Evolutionary conservation across 2,329 filamentous ascomycete genomes (phyloP), one percentile per base, ranked within the genome.

Genomic region (Ophiobolus disseminans): DNA sequence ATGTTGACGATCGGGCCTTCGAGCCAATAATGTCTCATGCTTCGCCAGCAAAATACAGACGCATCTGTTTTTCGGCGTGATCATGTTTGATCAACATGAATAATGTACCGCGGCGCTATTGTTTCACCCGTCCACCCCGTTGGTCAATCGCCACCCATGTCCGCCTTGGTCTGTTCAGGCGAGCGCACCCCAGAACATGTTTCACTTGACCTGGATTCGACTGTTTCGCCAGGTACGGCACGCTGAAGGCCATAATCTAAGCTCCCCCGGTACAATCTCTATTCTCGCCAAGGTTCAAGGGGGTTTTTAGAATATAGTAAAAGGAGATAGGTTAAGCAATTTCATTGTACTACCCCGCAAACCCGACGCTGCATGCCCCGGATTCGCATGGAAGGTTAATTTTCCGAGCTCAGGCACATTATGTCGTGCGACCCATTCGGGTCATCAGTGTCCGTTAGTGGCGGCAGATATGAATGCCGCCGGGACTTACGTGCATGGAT

Each of bases 81-180:
- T n/a, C n/a, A n/a, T n/a, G 14, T 36, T 20, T 16, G 5, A 11
- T 17, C 9, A n/a, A n/a, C n/a, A n/a, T n/a, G 14, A 13, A 40
- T 31, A 43, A 36, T 43, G 22, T 20, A 17, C 30, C 30, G 40
- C 30, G 28, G 26, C 40, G 14, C 40, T 30, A 42, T 22, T 16
- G 40, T 42, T 42, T 34, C 40, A 40, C 21, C 13, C 22, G 16
- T 8, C 23, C 28, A 31, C 10, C 14, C 17, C 26, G 17, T 19
- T 20, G 4, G n/a, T 31, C 26, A n/a, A n/a, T n/a, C n/a, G n/a
- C n/a, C n/a, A n/a, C n/a, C n/a, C n/a, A n/a, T n/a, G n/a, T n/a
- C n/a, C n/a, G n/a, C n/a, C n/a, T n/a, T n/a, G n/a, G n/a, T 20
- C 32, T 20, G 11, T 8, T 11, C 9, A 34, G 16, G 31, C 3